A percentile compares a stretch with the other conserved stretches of the same genome.
These are phyloP conservation scores for Sedum album DNA, from an alignment of 164 flowering plant genomes.

Conservation along the genomic window DNA sequence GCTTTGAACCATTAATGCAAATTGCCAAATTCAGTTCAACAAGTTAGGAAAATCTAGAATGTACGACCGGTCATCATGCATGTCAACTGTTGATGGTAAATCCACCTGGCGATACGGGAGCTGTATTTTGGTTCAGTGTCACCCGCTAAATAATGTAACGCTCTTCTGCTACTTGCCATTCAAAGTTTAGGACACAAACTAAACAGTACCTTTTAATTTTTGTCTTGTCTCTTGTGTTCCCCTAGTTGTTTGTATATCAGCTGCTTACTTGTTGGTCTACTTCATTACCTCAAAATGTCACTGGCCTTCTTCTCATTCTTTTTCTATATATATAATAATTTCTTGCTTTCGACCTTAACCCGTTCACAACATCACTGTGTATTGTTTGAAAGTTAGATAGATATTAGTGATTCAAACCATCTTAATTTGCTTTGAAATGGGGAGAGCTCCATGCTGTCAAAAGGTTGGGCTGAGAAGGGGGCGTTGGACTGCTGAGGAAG, in stretches of 20 bases:
- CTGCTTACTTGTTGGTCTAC: constrained; percentile 1
- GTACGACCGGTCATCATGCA: too few species aligned
- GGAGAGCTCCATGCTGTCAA: constrained; percentile 94
- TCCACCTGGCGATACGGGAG: not conserved
- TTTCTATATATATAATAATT: not conserved
- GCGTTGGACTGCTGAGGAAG: constrained; percentile 89
- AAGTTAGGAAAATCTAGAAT: too few species aligned
- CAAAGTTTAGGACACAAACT: not conserved
- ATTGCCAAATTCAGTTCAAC: too few species aligned
- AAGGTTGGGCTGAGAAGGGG: constrained; percentile 81
- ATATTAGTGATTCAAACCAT: not conserved
- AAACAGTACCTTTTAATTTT: not conserved
- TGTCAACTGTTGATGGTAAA: too few species aligned
- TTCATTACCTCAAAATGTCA: not conserved
- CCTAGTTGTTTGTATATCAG: not conserved
- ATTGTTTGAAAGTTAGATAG: not conserved
- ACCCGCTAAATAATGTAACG: not conserved
- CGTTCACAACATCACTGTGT: not conserved
- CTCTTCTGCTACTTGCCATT: not conserved
- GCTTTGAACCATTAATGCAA: too few species aligned
- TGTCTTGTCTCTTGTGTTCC: not conserved
- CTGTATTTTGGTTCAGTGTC: not conserved
- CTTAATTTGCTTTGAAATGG: constrained; percentile 30
- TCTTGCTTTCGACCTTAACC: not conserved
- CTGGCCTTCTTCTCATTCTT: not conserved